Base-by-base conservation (phyloP, 306 rosid genomes). In the Cicer pinnatifidum region DNA sequence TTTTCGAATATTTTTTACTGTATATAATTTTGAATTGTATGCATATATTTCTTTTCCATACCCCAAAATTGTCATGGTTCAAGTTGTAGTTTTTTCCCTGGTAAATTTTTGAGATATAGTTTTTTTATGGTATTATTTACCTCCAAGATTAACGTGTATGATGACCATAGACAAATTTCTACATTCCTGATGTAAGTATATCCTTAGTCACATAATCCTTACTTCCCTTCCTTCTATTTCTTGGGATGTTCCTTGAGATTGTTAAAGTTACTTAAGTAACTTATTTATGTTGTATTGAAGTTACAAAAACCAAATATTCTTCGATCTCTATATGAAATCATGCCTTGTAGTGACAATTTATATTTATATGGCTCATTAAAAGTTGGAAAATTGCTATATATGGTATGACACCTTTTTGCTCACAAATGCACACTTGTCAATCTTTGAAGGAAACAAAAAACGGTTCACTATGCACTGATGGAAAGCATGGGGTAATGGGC, bases 91-190 rank as follows among this genome's bases (percentile, higher is more conserved):
- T 37, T 68, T 15, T 65, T 51, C 16, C 37, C 47, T 53, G 72
- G 45, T 41, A 58, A 65, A 40, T 40, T 48, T 62, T 63, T 12
- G 4, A 33, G 54, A 10, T 38, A 73, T 57, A 19, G 15, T 69
- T 54, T 57, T n/a, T 35, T 20, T n/a, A 12, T 64, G 60, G 15
- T 68, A 41, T 73, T 73, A 51, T 46, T 73, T 61, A 67, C 72
- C 11, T 57, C 66, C 23, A 19, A 47, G 16, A 61, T 77, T 57
- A 48, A 57, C 50, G 75, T 9, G 38, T 58, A 40, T 3, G 71
- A 40, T 3, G 71, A 40, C 43, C 69, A 37, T 17, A 64, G 47
- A 19, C 47, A 40, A 69, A 33, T 69, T 75, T 56, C 53, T 61
- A 15, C 47, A 51, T 33, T 2, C 58, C 53, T 16, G 75, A 43